phyloP scores from a whole-genome alignment of 2,329 filamentous ascomycete genomes.

The Ceratocystis colombiana region DNA sequence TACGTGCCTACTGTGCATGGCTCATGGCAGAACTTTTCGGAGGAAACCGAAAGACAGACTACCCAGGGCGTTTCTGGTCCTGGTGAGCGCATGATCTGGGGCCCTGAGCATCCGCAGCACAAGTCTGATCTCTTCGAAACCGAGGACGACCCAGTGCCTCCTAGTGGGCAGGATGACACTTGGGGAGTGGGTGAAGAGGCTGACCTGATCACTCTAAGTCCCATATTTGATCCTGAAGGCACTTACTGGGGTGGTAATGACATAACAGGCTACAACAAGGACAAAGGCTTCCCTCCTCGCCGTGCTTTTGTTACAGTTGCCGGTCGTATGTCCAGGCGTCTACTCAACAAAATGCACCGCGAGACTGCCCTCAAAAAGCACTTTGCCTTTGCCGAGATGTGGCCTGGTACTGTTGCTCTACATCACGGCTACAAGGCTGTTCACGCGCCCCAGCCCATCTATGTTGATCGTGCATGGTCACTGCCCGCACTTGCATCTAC shows the following conservation, averaged over 20 bases:
- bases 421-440: conserved; percentile 92
- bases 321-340: conserved; percentile 66
- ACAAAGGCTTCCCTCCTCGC: conserved; percentile 53
- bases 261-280: conserved; percentile 69
- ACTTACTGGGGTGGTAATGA: conserved; percentile 77
- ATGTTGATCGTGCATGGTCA: conserved; percentile 79
- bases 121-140: conserved; percentile 61
- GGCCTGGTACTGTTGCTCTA: conserved; percentile 75
- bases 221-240: conserved; percentile 78
- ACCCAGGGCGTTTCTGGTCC: conserved; percentile 14
- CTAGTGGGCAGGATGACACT: conserved; percentile 60
- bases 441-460: conserved; percentile 80
- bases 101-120: conserved; percentile 60
- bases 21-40: conserved; percentile 61
- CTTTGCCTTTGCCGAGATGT: conserved; percentile 94
- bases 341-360: conserved; percentile 79
- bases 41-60: conserved; percentile 33
- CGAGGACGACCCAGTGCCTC: conserved; percentile 63
- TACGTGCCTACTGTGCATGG: conserved; percentile 69
- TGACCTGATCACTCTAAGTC: conserved; percentile 83
- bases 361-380: conserved; percentile 78
- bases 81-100: conserved; percentile 62
- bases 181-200: conserved; percentile 90
- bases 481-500: conserved; percentile 63
- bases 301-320: conserved; percentile 84